phyloP scores from a whole-genome alignment of 2,329 filamentous ascomycete species.

The Phialophora chinensis region DNA sequence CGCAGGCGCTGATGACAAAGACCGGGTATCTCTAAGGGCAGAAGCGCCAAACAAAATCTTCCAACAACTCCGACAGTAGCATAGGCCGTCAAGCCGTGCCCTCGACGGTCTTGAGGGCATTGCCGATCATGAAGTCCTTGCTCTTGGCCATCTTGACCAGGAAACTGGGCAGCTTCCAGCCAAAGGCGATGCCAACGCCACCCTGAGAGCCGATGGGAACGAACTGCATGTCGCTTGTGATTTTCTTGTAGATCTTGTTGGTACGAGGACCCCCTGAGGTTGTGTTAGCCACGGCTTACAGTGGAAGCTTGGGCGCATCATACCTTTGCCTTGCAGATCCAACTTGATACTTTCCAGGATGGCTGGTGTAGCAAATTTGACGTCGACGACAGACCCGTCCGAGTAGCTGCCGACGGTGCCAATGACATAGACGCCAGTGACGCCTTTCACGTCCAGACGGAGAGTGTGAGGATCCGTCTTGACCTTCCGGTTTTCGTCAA shows the following conservation, averaged over 20 bases:
- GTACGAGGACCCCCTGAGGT: constrained; percentile 37
- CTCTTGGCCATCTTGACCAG: constrained; percentile 48
- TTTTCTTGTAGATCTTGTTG: constrained; percentile 44
- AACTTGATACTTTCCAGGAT: constrained; percentile 37
- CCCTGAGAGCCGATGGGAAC: constrained; percentile 48
- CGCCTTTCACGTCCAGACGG: constrained; percentile 37
- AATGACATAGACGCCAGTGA: constrained; percentile 38
- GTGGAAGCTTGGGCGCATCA: constrained; percentile 9
- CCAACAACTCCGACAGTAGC: constrained; percentile 1
- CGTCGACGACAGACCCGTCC: constrained; percentile 37
- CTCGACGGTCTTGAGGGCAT: constrained; percentile 39
- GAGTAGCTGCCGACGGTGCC: constrained; percentile 40
- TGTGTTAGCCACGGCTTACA: constrained; percentile 22
- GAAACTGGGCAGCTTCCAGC: constrained; percentile 47
- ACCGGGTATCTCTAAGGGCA: constrained; percentile 35
- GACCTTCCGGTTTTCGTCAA: constrained; percentile 57
- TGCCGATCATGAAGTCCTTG: constrained; percentile 46
- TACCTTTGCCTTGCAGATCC: constrained; percentile 39
- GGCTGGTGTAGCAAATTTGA: constrained; percentile 36
- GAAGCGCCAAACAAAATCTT: constrained; percentile 16
- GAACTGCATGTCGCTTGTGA: constrained; percentile 45
- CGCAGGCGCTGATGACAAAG: constrained; percentile 15
- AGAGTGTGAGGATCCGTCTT: constrained; percentile 49
- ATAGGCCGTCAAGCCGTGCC: constrained; percentile 35
- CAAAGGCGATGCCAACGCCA: constrained; percentile 48